Percentiles rank a stretch among this genome's conserved stretches.
phyloP scores from a whole-genome alignment of 331 rosid species.

The Quercus lobata region DNA sequence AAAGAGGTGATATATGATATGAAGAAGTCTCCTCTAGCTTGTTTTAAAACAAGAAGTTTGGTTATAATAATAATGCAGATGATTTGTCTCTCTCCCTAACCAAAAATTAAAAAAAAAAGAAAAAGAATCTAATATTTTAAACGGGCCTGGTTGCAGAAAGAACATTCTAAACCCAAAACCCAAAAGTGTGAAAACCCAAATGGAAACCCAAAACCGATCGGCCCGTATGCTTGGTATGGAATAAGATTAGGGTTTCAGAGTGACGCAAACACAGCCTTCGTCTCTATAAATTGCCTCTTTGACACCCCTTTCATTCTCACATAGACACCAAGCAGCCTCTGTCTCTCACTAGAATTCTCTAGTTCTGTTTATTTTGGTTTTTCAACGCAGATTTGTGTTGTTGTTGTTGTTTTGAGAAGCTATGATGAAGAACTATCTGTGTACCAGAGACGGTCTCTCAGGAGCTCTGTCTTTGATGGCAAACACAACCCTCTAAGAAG shows the following conservation, averaged over 20 bases:
- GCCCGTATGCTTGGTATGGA: neutral
- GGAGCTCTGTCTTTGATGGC: conserved; percentile 62
- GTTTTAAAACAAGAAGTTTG: too few relatives aligned
- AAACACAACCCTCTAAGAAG: conserved; percentile 93
- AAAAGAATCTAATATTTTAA: too few relatives aligned
- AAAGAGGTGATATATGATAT: too few relatives aligned
- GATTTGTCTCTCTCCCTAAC: too few relatives aligned
- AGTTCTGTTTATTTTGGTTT: too few relatives aligned
- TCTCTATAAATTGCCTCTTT: neutral
- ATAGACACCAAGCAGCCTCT: too few relatives aligned
- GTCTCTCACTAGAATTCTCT: neutral
- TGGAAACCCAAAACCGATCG: neutral
- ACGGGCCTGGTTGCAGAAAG: too few relatives aligned
- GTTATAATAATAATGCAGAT: too few relatives aligned
- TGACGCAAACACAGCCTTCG: neutral
- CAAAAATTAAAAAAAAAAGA: too few relatives aligned
- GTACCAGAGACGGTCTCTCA: conserved; percentile 47
- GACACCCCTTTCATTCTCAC: neutral
- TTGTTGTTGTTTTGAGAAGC: conserved; percentile 15
- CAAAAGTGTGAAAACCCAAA: neutral
- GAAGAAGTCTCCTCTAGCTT: too few relatives aligned
- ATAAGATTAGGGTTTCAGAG: neutral
- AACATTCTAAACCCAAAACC: neutral
- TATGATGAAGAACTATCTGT: conserved; percentile 46
- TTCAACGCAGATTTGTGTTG: neutral